Evolutionary conservation across 2,329 filamentous ascomycete genomes (phyloP).

Genomic region (Colletotrichum tabaci): DNA sequence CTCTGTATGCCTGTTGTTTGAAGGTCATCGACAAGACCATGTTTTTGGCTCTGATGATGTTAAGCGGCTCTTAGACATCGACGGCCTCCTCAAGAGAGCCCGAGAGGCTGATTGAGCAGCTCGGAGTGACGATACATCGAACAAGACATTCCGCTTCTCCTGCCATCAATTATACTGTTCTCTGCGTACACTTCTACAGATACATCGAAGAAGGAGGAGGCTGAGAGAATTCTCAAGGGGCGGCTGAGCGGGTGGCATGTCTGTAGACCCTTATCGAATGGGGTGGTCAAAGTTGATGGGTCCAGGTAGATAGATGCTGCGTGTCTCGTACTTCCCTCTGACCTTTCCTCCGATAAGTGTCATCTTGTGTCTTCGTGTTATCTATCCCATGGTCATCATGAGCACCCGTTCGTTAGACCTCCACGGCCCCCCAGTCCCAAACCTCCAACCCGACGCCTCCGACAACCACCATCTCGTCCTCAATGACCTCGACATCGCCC

Average conservation of each 20-base stretch:
- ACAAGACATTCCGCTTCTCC: neutral
- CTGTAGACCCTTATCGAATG: no score
- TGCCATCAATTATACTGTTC: neutral
- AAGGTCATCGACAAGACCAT: neutral
- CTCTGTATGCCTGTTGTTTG: neutral
- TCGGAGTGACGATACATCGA: neutral
- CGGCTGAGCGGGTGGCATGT: no score
- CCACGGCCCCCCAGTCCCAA: constrained; percentile 50
- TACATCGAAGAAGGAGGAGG: neutral
- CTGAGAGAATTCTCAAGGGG: neutral
- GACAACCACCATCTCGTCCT: constrained; percentile 52
- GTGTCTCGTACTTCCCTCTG: no score
- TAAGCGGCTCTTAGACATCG: no score
- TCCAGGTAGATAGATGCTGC: no score
- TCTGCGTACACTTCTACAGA: neutral
- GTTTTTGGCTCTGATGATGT: neutral
- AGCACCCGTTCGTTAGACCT: neutral
- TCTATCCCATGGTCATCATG: neutral
- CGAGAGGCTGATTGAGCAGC: neutral
- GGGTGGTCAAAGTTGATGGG: no score
- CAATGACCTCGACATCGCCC: constrained; percentile 64
- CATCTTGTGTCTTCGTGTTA: neutral
- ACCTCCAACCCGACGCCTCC: constrained; percentile 64
- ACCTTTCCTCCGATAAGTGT: no score
- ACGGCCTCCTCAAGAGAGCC: neutral